phyloP scores from a whole-genome alignment of 1,284 basidiomycete species.

The Ceratorhiza oryzae-sativae region DNA sequence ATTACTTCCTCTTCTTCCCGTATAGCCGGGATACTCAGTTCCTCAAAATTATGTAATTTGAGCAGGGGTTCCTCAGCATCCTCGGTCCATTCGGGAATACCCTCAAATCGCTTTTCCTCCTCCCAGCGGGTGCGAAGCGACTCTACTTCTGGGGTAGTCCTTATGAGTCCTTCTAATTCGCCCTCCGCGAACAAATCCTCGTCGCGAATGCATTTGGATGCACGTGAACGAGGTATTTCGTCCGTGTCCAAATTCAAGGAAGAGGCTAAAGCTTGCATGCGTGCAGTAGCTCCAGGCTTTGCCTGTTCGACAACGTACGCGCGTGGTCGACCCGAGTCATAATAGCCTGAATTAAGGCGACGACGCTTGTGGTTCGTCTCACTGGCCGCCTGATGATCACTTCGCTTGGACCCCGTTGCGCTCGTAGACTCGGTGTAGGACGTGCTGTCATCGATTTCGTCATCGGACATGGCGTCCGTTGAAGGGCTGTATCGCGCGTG shows the following conservation, averaged over 20 bases:
- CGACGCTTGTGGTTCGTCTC: conserved; percentile 15
- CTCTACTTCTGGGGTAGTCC: conserved; percentile 56
- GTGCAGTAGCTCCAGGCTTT: neutral
- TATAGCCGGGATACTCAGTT: neutral
- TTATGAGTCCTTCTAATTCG: conserved; percentile 60
- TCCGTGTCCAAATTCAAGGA: neutral
- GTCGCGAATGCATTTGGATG: conserved; percentile 54
- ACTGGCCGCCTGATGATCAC: neutral
- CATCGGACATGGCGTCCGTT: neutral
- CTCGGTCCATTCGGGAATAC: conserved; percentile 22
- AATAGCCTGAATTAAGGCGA: conserved; percentile 25
- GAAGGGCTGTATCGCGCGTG: conserved; percentile 31
- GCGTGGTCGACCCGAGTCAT: conserved; percentile 25
- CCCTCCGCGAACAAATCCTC: conserved; percentile 63
- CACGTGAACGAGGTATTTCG: conserved; percentile 12
- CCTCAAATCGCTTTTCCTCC: conserved; percentile 34
- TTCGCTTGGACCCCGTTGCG: conserved; percentile 21
- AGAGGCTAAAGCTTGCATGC: neutral
- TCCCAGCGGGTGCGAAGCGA: conserved; percentile 40
- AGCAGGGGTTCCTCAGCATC: neutral
- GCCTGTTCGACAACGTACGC: conserved; percentile 22
- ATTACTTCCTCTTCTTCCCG: conserved; percentile 12
- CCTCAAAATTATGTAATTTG: neutral
- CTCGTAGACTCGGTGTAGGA: conserved; percentile 16
- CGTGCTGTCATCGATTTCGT: conserved; percentile 11